Evolutionary conservation across 2,329 filamentous ascomycete genomes (phyloP).

Genomic region (Trichoderma sp.): DNA sequence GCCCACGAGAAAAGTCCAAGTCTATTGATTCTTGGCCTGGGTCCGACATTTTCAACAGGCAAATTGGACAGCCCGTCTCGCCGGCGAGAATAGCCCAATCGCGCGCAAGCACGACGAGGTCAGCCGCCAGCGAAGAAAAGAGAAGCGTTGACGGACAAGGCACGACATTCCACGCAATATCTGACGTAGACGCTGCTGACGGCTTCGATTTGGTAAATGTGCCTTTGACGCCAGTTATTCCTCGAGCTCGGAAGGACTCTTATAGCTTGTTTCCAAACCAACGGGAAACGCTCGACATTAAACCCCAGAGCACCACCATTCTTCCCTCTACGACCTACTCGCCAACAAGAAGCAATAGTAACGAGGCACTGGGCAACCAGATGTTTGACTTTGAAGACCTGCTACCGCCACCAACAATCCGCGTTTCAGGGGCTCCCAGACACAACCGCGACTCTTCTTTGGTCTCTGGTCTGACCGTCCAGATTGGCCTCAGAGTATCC

Average conservation of each 20-base stretch:
- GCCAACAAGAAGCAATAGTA: conserved; percentile 5
- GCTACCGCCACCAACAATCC: conserved; percentile 48
- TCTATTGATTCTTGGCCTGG: conserved; percentile 18
- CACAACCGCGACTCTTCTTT: conserved; percentile 63
- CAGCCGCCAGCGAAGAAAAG: neutral
- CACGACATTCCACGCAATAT: neutral
- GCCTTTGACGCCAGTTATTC: neutral
- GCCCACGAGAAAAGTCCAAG: conserved; percentile 37
- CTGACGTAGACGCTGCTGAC: neutral
- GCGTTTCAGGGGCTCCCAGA: conserved; percentile 35
- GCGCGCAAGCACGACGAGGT: conserved; percentile 4
- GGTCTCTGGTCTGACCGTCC: conserved; percentile 67
- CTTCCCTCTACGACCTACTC: conserved; percentile 39
- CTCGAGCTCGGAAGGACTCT: conserved; percentile 26
- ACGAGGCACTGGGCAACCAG: neutral
- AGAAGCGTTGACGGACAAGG: neutral
- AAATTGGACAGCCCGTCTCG: conserved; percentile 30
- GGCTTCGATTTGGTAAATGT: neutral
- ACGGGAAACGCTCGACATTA: conserved; percentile 21
- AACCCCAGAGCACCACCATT: conserved; percentile 37
- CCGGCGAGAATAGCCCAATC: conserved; percentile 19
- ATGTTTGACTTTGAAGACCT: conserved; percentile 16
- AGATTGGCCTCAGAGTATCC: conserved; percentile 70
- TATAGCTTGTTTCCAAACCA: conserved; percentile 30
- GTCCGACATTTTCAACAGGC: conserved; percentile 28